These are phyloP conservation scores for Gaillardinia entomophila DNA, from an alignment of 805 yeast genomes.

Conservation along the genomic window DNA sequence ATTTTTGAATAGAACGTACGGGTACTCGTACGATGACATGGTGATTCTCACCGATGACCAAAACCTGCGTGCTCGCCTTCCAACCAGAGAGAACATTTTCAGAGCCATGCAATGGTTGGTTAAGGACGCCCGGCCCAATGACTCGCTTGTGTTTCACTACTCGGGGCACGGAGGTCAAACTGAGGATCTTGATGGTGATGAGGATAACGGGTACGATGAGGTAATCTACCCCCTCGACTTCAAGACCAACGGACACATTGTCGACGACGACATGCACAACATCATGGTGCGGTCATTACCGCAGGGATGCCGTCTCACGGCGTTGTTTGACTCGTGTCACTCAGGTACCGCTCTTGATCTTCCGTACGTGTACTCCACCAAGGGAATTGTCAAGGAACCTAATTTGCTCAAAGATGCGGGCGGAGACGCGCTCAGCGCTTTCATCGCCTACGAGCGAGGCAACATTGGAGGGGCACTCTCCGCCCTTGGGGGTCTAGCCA, in stretches of 20 bases:
- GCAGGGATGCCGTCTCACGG: constrained; percentile 32
- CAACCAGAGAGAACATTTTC: constrained; percentile 26
- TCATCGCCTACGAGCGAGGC: constrained; percentile 26
- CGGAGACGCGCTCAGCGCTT: constrained; percentile 25
- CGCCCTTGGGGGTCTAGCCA: constrained; percentile 27
- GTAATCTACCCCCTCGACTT: constrained; percentile 34
- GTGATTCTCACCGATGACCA: constrained; percentile 36
- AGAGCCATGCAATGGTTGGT: constrained; percentile 38
- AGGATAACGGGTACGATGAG: constrained; percentile 31
- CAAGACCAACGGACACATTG: constrained; percentile 24
- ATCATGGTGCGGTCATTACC: constrained; percentile 33
- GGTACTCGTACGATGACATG: constrained; percentile 32
- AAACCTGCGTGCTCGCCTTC: constrained; percentile 22
- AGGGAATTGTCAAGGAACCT: constrained; percentile 36
- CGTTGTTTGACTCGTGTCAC: constrained; percentile 34
- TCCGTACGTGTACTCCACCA: constrained; percentile 35
- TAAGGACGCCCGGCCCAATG: constrained; percentile 31
- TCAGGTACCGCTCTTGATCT: constrained; percentile 37
- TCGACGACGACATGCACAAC: constrained; percentile 35
- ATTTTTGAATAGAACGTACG: constrained; percentile 23
- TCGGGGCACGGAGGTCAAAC: constrained; percentile 37
- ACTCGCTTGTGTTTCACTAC: constrained; percentile 34
- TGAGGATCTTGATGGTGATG: constrained; percentile 31
- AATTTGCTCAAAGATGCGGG: constrained; percentile 32
- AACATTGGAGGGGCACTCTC: constrained; percentile 34